Evolutionary conservation across 2,329 filamentous ascomycete species (phyloP), one percentile per base, ranked within the genome.

Genomic region (Cercospora sp.): DNA sequence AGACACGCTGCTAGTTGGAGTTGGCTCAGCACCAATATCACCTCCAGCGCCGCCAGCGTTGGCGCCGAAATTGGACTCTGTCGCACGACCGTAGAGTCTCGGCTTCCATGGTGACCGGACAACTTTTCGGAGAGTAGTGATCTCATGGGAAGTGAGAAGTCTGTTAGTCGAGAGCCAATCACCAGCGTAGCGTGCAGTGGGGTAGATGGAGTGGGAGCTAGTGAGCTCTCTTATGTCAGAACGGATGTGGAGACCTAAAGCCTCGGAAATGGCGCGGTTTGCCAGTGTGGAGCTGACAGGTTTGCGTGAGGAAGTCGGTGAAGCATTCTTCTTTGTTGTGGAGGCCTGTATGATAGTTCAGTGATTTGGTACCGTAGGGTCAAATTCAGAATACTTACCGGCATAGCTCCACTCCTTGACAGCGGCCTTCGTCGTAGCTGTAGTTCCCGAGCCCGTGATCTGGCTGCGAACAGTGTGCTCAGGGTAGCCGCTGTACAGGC

Each of bases 401-500:
- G 34, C 13, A 40, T 16, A 40, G 13, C 34, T 40, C 34, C 34
- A 40, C 34, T 16, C 34, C 34, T n/a, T n/a, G 34, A 40, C 34
- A 40, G 34, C 34, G 34, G 34, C 34, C 13, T 40, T 40, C 34
- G 34, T 37, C 34, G 34, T 37, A 37, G 34, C 34, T 37, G 34
- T 37, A 16, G 12, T 40, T 40, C 34, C 7, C 34, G 34, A 40
- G 34, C 34, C 34, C 5, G 34, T 40, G 13, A 40, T 40, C 34
- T 40, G 34, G 34, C 34, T 40, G 34, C 34, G 34, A 40, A 62
- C 4, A 69, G 61, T 9, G 67, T 71, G 70, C 66, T 74, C 72
- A 8, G 78, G 78, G 66, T 77, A 79, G 59, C 74, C 77, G 55
- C 73, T 71, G 45, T 74, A 58, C 58, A 77, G 63, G 51, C 77